Evolutionary conservation across 805 yeast species (phyloP).

Genomic region (Pichia heedii): DNA sequence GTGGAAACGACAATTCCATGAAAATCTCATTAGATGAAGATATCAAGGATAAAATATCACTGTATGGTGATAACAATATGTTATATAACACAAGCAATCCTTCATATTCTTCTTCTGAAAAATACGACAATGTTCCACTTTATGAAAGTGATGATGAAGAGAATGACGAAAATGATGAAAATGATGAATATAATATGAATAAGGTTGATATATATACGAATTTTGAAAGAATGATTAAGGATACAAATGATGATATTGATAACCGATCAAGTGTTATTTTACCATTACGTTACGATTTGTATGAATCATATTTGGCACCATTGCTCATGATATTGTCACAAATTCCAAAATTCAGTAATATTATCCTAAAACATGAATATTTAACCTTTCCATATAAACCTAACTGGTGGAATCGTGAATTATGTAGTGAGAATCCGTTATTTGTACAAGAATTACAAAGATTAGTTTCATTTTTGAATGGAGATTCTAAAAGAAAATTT

Average conservation of each 20-base stretch:
- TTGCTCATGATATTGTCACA: conserved; percentile 32
- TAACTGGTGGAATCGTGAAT: conserved; percentile 32
- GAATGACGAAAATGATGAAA: not conserved
- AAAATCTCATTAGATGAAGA: conserved; percentile 17
- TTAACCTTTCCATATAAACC: conserved; percentile 29
- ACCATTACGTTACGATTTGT: conserved; percentile 25
- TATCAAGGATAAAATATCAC: conserved; percentile 13
- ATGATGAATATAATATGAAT: not conserved
- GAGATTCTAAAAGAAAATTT: conserved; percentile 29
- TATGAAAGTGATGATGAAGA: conserved; percentile 1
- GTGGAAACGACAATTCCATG: not conserved
- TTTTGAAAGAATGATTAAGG: not conserved
- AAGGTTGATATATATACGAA: too few relatives aligned
- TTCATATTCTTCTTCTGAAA: too few relatives aligned
- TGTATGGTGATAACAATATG: not conserved
- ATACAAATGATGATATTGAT: not conserved
- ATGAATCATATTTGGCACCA: conserved; percentile 36
- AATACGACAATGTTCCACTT: not conserved
- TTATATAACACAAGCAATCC: too few relatives aligned
- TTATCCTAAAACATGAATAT: conserved; percentile 25
- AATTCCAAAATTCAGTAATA: conserved; percentile 27
- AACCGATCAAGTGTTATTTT: conserved; percentile 27
- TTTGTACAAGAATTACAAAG: conserved; percentile 32
- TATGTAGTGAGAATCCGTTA: conserved; percentile 18
- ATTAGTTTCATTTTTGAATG: conserved; percentile 29